Evolutionary conservation across 495 filamentous ascomycete species (phyloP), one percentile per base, ranked within the genome.

Genomic region (Rostrohypoxylon terebratum): DNA sequence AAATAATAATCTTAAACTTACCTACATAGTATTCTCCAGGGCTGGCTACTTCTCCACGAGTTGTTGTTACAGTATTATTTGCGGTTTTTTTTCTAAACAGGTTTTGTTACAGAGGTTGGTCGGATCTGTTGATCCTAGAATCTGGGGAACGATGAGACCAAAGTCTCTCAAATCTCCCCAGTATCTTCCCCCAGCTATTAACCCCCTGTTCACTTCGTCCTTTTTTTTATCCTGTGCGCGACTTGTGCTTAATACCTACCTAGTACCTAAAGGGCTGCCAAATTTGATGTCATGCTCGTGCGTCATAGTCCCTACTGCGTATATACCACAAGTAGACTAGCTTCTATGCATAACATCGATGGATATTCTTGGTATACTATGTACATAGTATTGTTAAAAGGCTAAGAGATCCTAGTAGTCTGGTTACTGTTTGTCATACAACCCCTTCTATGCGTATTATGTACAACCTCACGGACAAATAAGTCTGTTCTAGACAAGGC

Each of bases 231-330:
- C 18, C 20, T 42, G 55, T 36, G 34, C 51, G 51, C 51, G 31
- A 20, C 51, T 33, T 55, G 6, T 42, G 33, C 55, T 53, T 16
- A 6, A 47, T 28, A 25, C 33, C 9, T n/a, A 8, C 55, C 31
- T 16, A 6, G 38, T 28, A 25, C 33, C 9, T n/a, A 8, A 45
- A 48, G 40, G 57, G 42, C n/a, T 3, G 38, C 18, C 21, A 34
- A 34, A 48, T 61, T 72, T 54, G 63, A 73, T 68, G 60, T 62
- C 66, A 69, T 66, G 36, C 21, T 51, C 50, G 62, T 62, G 61
- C 71, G 62, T 69, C 71, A 74, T 66, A 67, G 8, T 50, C 28
- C 31, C 36, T 64, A n/a, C n/a, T n/a, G n/a, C n/a, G n/a, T n/a
- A 63, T 45, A 51, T 55, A 28, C 25, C 45, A 23, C 16, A 51